These are phyloP conservation scores for Malassezia yamatoensis DNA, from an alignment of 1,284 basidiomycete genomes.

Conservation along the genomic window DNA sequence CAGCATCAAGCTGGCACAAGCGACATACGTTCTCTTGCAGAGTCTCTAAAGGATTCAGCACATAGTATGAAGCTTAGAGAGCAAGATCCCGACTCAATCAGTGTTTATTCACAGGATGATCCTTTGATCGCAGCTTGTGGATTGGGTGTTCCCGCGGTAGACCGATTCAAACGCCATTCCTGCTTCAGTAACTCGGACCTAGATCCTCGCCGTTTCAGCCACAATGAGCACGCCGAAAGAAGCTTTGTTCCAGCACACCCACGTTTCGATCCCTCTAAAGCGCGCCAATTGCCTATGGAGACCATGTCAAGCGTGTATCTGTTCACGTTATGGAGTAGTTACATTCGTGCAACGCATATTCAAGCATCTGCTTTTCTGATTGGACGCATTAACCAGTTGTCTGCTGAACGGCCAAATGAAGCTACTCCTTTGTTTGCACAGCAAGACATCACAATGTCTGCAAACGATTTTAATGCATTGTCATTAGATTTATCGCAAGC, in stretches of 20 bases:
- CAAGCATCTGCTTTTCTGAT: constrained; percentile 10
- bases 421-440: background rate
- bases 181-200: background rate
- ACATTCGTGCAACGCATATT: constrained; percentile 13
- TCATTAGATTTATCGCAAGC: background rate
- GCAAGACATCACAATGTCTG: background rate
- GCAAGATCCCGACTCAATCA: background rate
- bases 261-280: constrained; percentile 8
- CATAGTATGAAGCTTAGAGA: background rate
- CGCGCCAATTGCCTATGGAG: constrained; percentile 8
- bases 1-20: background rate
- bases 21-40: background rate
- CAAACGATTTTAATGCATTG: background rate
- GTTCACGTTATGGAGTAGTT: constrained; percentile 20
- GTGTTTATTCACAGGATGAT: constrained; percentile 3
- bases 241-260: constrained; percentile 14
- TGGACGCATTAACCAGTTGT: background rate
- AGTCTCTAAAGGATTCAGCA: constrained; percentile 1
- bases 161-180: background rate
- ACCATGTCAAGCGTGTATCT: constrained; percentile 14
- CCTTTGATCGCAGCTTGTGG: constrained; percentile 13
- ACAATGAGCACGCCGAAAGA: background rate
- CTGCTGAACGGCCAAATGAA: background rate
- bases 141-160: background rate
- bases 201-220: background rate